Evolutionary conservation across 2,329 filamentous ascomycete genomes (phyloP).

Genomic region (Pyrenophora tritici-repentis): DNA sequence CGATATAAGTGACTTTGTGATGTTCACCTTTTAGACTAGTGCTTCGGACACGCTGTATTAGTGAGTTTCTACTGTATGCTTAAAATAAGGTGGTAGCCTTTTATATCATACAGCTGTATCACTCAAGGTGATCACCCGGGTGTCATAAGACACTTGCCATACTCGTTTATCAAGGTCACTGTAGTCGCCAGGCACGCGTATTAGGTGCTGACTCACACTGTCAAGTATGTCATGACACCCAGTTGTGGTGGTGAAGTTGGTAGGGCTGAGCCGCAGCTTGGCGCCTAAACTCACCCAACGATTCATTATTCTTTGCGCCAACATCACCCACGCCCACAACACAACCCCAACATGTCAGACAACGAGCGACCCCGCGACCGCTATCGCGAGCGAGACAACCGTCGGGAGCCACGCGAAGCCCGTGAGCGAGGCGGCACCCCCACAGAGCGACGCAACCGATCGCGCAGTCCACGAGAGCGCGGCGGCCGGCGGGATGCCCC

Average conservation of each 20-base stretch:
- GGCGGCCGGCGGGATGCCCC: conserved; percentile 29
- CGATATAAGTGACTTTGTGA: too few relatives aligned
- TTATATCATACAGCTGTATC: too few relatives aligned
- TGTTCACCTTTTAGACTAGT: too few relatives aligned
- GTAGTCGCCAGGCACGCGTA: too few relatives aligned
- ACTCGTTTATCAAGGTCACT: too few relatives aligned
- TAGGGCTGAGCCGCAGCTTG: conserved; percentile 9
- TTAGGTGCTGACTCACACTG: too few relatives aligned
- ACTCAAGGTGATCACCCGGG: too few relatives aligned
- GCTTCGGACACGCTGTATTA: too few relatives aligned
- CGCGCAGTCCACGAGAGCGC: conserved; percentile 42
- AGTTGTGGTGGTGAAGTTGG: background rate
- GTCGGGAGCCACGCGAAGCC: conserved; percentile 25
- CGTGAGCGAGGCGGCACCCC: conserved; percentile 31
- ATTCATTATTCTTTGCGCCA: conserved; percentile 7
- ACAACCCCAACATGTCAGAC: conserved; percentile 26
- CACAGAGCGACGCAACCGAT: conserved; percentile 38
- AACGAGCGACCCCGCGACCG: conserved; percentile 32
- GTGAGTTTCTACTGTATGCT: too few relatives aligned
- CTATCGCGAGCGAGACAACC: conserved; percentile 28
- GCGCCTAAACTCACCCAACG: conserved; percentile 6
- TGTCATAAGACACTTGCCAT: too few relatives aligned
- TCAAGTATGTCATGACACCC: background rate
- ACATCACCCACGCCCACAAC: conserved; percentile 1
- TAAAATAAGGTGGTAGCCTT: too few relatives aligned